These are phyloP conservation scores for Guadua angustifolia DNA, from an alignment of 176 grass and related monocot genomes.

Conservation along the genomic window DNA sequence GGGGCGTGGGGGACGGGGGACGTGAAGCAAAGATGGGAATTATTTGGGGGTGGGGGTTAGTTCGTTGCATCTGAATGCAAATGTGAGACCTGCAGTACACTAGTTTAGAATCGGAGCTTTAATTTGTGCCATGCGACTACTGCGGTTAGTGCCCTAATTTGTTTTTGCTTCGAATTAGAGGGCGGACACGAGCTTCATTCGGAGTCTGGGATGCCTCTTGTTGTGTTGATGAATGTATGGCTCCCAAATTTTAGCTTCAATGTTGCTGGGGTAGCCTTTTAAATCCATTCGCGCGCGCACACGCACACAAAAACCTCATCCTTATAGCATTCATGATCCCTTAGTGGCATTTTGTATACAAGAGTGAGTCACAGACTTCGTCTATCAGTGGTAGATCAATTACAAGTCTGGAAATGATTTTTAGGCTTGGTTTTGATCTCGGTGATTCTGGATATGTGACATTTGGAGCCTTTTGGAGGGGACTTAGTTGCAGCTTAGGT, in stretches of 20 bases:
- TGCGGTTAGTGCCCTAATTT: not conserved
- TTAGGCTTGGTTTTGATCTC: not conserved
- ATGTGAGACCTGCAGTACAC: not conserved
- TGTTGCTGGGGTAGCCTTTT: not conserved
- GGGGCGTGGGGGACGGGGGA: not conserved
- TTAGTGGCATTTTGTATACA: not conserved
- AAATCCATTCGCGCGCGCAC: not conserved
- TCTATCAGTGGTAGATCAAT: not conserved
- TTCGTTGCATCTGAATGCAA: not conserved
- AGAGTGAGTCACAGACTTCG: not conserved
- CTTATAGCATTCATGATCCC: not conserved
- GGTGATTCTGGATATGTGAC: not conserved
- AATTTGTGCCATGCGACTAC: not conserved
- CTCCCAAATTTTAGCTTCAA: not conserved
- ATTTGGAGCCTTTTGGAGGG: not conserved
- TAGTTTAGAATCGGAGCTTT: constrained; percentile 6
- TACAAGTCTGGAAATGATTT: constrained; percentile 11
- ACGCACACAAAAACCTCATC: not conserved
- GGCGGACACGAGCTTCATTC: constrained; percentile 4
- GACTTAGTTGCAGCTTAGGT: not conserved
- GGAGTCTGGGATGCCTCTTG: not conserved
- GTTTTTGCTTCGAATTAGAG: constrained; percentile 5
- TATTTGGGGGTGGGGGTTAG: not conserved
- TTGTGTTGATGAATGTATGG: not conserved
- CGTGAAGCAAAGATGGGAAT: not conserved